Conservation (phyloP, 805 yeast genomes). For the Cyberlindnera nakhonratchasimensis region DNA sequence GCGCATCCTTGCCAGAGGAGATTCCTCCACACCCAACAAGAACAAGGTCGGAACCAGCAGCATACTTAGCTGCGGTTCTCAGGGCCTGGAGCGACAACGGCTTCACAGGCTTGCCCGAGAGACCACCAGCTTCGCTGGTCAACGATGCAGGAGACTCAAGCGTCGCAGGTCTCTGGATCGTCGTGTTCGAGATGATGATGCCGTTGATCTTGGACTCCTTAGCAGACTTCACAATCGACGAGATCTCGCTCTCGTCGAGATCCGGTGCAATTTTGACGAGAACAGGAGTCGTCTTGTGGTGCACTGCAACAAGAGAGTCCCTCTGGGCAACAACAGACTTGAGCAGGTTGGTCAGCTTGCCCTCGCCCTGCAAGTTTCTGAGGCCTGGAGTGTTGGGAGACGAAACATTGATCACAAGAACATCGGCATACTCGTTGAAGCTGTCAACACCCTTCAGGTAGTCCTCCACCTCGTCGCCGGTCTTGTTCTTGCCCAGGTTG, state of each 20-base stretch:
- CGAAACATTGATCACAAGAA: slow-evolving; percentile 84
- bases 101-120: slow-evolving; percentile 90
- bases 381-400: slow-evolving; percentile 97
- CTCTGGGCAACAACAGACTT: slow-evolving; percentile 68
- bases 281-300: slow-evolving; percentile 63
- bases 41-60: slow-evolving; percentile 70
- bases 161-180: slow-evolving; percentile 72
- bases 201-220: slow-evolving; percentile 81
- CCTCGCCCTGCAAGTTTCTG: slow-evolving; percentile 78
- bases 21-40: slow-evolving; percentile 96
- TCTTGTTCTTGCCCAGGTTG: slow-evolving; percentile 89
- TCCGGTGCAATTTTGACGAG: slow-evolving; percentile 94
- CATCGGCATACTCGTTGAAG: slow-evolving; percentile 84
- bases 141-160: slow-evolving; percentile 50
- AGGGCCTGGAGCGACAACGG: slow-evolving; percentile 73
- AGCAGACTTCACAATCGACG: slow-evolving; percentile 78
- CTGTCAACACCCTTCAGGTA: slow-evolving; percentile 80
- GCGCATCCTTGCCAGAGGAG: slow-evolving; percentile 78
- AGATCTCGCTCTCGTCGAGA: slow-evolving; percentile 73
- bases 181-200: slow-evolving; percentile 88
- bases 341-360: slow-evolving; percentile 65
- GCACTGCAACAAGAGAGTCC: slow-evolving; percentile 43
- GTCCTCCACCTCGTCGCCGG: slow-evolving; percentile 86
- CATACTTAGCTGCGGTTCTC: slow-evolving; percentile 63
- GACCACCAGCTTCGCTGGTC: slow-evolving; percentile 71